Evolutionary conservation across 345 rosid species (phyloP).

Genomic region (Dovyalis caffra): DNA sequence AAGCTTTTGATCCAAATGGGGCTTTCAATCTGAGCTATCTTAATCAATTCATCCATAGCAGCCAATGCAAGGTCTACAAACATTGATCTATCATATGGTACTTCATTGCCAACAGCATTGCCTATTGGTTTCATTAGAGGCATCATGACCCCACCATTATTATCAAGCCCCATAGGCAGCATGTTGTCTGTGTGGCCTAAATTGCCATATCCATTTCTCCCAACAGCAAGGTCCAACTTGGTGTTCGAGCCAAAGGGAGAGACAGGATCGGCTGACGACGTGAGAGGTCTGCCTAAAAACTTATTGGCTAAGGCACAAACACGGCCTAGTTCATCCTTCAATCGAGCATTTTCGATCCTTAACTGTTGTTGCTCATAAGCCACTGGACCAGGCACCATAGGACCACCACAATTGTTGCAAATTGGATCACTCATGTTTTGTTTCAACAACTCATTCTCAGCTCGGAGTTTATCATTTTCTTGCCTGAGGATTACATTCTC

Average conservation of each 20-base stretch:
- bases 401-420: conserved; percentile 71
- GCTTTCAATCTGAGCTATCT: conserved; percentile 46
- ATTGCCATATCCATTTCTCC: conserved; percentile 35
- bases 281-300: conserved; percentile 52
- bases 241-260: conserved; percentile 33
- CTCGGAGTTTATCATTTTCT: conserved; percentile 65
- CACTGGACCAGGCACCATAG: conserved; percentile 38
- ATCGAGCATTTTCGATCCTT: conserved; percentile 57
- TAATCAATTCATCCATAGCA: conserved; percentile 60
- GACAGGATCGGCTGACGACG: conserved; percentile 29
- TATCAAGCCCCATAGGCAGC: conserved; percentile 33
- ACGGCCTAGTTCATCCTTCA: conserved; percentile 55
- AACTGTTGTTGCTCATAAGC: conserved; percentile 54
- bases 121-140: conserved; percentile 18
- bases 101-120: conserved; percentile 15
- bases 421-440: conserved; percentile 44
- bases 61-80: conserved; percentile 50
- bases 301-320: conserved; percentile 48
- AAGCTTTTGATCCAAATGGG: conserved; percentile 52
- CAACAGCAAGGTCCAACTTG: conserved; percentile 34
- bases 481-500: conserved; percentile 57
- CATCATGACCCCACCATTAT: conserved; percentile 20
- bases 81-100: conserved; percentile 34
- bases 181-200: conserved; percentile 7
- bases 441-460: conserved; percentile 54